These are phyloP conservation scores for Arthroderma uncinatum DNA, from an alignment of 2,329 filamentous ascomycete genomes.

Conservation along the genomic window DNA sequence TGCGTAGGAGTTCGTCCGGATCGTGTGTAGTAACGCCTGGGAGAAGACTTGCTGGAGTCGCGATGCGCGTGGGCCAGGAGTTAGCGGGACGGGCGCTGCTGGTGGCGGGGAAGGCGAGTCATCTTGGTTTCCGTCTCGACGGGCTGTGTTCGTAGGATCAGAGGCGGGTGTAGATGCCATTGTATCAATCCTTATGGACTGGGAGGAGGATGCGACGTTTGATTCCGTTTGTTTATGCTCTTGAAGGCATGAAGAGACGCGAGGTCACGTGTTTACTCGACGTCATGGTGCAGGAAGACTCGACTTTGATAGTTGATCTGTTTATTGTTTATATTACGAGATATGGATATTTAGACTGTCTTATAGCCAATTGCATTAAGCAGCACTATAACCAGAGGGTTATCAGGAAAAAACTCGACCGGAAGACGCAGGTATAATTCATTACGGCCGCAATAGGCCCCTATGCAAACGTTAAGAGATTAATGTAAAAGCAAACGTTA, in stretches of 20 bases:
- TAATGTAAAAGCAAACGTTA: neutral
- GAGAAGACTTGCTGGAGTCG: constrained; percentile 50
- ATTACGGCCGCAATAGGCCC: neutral
- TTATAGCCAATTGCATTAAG: neutral
- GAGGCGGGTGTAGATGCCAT: neutral
- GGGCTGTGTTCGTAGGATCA: neutral
- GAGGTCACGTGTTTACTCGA: neutral
- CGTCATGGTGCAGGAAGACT: neutral
- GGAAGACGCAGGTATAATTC: neutral
- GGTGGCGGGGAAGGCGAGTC: constrained; percentile 42
- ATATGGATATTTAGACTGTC: too few relatives aligned
- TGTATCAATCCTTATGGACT: neutral
- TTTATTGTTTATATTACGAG: too few relatives aligned
- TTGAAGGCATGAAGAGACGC: neutral
- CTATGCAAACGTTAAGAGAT: neutral
- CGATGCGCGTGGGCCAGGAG: constrained; percentile 50
- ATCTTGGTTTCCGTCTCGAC: constrained; percentile 10
- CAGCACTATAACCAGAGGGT: neutral
- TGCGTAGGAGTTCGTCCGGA: constrained; percentile 50
- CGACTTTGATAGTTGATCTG: too few relatives aligned
- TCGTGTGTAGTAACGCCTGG: constrained; percentile 47
- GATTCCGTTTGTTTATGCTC: neutral
- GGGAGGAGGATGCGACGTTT: neutral
- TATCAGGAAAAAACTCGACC: neutral
- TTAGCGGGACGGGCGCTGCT: constrained; percentile 42